Conservation (phyloP, 2,329 filamentous ascomycete species). For the Cercospora sojina region DNA sequence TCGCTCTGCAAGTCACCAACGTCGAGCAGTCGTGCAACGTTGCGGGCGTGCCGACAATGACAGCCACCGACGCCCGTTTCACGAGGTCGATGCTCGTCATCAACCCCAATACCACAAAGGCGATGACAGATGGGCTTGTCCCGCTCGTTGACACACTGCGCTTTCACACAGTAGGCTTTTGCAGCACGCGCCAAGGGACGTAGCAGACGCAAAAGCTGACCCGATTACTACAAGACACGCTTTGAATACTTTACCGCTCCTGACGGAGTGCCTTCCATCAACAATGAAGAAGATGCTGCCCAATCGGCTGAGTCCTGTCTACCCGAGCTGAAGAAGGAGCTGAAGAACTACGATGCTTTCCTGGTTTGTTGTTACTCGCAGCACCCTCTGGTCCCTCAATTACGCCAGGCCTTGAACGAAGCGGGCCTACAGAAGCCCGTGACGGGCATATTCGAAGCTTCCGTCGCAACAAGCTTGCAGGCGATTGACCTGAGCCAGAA, state of each 20-base stretch:
- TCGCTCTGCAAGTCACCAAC: not conserved
- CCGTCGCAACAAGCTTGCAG: constrained; percentile 64
- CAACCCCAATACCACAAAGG: constrained; percentile 73
- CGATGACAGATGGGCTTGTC: constrained; percentile 69
- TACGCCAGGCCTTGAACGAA: constrained; percentile 30
- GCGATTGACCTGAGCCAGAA: constrained; percentile 50
- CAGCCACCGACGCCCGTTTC: constrained; percentile 19
- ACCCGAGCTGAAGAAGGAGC: constrained; percentile 50
- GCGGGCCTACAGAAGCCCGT: constrained; percentile 52
- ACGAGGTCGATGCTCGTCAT: constrained; percentile 62
- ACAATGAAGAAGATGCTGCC: constrained; percentile 67
- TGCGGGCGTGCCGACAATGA: constrained; percentile 3
- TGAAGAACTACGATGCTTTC: constrained; percentile 66
- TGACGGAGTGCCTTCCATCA: constrained; percentile 70
- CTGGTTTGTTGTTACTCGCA: constrained; percentile 86
- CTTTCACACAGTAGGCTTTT: constrained; percentile 43
- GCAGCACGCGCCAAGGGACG: not conserved
- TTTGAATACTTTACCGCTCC: constrained; percentile 68
- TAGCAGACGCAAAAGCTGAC: not conserved
- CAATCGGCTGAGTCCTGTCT: constrained; percentile 64
- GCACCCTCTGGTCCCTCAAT: constrained; percentile 67
- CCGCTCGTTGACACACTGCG: constrained; percentile 48
- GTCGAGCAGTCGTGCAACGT: not conserved
- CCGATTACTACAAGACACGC: constrained; percentile 37
- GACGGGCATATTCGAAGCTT: constrained; percentile 85